A percentile compares a stretch with the other conserved stretches of the same genome.
phyloP scores from a whole-genome alignment of 495 filamentous ascomycete species.

The Pseudoneurospora amorphoporcata region DNA sequence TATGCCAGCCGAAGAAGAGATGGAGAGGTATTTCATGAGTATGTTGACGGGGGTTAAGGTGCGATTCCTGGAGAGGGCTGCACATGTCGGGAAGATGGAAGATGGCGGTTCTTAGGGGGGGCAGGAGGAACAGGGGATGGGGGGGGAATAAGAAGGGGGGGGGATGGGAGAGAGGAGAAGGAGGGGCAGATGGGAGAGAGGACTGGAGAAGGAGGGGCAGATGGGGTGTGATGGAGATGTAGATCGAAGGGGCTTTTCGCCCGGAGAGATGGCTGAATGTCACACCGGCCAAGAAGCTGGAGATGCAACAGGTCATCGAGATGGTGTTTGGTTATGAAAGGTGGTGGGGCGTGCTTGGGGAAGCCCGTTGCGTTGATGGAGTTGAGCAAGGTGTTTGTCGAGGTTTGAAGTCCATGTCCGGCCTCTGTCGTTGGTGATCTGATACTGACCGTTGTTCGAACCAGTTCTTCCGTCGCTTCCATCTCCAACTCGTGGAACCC shows the following conservation, averaged over 20 bases:
- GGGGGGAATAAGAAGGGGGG: no score
- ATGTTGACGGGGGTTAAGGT: slow-evolving; percentile 30
- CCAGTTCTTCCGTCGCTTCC: slow-evolving; percentile 27
- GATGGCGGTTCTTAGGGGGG: not conserved
- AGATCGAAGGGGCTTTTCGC: slow-evolving; percentile 4
- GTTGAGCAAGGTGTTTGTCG: slow-evolving; percentile 42
- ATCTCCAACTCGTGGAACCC: slow-evolving; percentile 35
- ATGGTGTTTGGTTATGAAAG: slow-evolving; percentile 23
- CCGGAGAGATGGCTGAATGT: slow-evolving; percentile 46
- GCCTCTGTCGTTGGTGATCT: not conserved
- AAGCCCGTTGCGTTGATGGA: slow-evolving; percentile 29
- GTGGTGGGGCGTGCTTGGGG: slow-evolving; percentile 30
- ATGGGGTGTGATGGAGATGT: no score
- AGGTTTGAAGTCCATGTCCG: slow-evolving; percentile 30
- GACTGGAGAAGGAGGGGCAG: not conserved
- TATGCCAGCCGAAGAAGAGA: slow-evolving; percentile 14
- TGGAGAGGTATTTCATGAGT: slow-evolving; percentile 27
- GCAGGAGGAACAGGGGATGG: no score
- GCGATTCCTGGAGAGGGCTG: slow-evolving; percentile 3
- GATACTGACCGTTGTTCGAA: not conserved
- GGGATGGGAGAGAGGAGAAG: not conserved
- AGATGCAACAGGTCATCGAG: slow-evolving; percentile 23
- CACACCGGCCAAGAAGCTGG: slow-evolving; percentile 10
- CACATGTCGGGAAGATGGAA: not conserved
- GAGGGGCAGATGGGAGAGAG: not conserved